A percentile compares a stretch with the other conserved stretches of the same genome.
phyloP scores from a whole-genome alignment of 176 grass and related monocot genomes.

The Zoysia pacifica region DNA sequence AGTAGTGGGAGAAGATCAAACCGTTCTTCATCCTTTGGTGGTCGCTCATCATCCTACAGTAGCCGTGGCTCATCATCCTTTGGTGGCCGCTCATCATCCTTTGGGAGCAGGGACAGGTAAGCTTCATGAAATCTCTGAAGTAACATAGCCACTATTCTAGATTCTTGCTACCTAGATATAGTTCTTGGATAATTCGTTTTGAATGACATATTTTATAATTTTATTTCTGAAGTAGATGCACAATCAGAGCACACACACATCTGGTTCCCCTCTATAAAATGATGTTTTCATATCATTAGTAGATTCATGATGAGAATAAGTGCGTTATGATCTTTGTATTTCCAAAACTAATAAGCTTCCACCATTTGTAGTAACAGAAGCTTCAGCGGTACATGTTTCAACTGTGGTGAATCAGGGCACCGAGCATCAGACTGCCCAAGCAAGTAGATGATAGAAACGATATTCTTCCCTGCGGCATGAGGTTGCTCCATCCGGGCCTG shows the following conservation, averaged over 20 bases:
- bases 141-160: neutral
- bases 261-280: neutral
- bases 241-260: neutral
- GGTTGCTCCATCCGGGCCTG: neutral
- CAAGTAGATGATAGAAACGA: conserved; percentile 55
- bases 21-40: conserved; percentile 54
- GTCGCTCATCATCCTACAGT: conserved; percentile 40
- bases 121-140: neutral
- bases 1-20: conserved; percentile 55
- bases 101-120: conserved; percentile 68
- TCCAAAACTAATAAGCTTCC: conserved; percentile 12
- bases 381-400: conserved; percentile 90
- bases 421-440: conserved; percentile 90
- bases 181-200: neutral
- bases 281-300: neutral
- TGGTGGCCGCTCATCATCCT: conserved; percentile 47
- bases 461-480: conserved; percentile 29
- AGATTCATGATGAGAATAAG: neutral
- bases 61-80: conserved; percentile 43
- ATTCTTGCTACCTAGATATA: neutral
- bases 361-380: conserved; percentile 47
- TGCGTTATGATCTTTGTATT: neutral
- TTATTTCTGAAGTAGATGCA: neutral
- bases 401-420: conserved; percentile 76
- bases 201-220: neutral